These are phyloP conservation scores for Plectosphaerella sp. DNA, from an alignment of 2,329 filamentous ascomycete genomes.

Conservation along the genomic window DNA sequence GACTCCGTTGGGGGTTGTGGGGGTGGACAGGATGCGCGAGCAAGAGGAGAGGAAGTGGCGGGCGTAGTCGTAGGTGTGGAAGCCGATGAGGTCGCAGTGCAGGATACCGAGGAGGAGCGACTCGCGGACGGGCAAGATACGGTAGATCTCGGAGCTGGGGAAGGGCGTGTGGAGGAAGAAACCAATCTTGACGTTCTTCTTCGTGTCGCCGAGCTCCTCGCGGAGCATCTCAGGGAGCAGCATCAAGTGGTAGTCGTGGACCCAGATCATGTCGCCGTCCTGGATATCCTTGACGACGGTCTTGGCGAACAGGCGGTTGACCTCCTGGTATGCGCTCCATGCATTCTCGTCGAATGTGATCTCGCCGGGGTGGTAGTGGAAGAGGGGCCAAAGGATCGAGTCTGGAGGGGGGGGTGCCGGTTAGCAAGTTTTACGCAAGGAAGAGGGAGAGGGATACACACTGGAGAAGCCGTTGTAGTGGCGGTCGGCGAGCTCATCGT, in stretches of 20 bases:
- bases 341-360: slow-evolving; percentile 96
- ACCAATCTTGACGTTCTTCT: slow-evolving; percentile 93
- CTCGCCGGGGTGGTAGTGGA: slow-evolving; percentile 98
- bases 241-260: slow-evolving; percentile 99
- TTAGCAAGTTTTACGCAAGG: slow-evolving; percentile 1
- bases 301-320: slow-evolving; percentile 88
- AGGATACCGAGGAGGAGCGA: slow-evolving; percentile 82
- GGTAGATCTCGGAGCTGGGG: slow-evolving; percentile 93
- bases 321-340: slow-evolving; percentile 89
- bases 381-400: slow-evolving; percentile 96
- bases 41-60: slow-evolving; percentile 95
- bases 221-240: slow-evolving; percentile 92
- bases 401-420: slow-evolving; percentile 47
- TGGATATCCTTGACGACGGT: slow-evolving; percentile 81
- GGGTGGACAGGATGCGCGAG: slow-evolving; percentile 80
- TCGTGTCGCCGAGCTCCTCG: slow-evolving; percentile 74
- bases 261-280: slow-evolving; percentile 94
- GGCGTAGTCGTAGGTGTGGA: slow-evolving; percentile 99
- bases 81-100: slow-evolving; percentile 92
- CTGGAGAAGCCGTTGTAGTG: slow-evolving; percentile 99
- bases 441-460: slow-evolving; percentile 39
- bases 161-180: slow-evolving; percentile 98
- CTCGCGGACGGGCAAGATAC: slow-evolving; percentile 89
- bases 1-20: slow-evolving; percentile 88
- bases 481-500: slow-evolving; percentile 86